These are phyloP conservation scores for Plasmodium ovale DNA, from an alignment of 169 alveolate species.

Conservation along the genomic window DNA sequence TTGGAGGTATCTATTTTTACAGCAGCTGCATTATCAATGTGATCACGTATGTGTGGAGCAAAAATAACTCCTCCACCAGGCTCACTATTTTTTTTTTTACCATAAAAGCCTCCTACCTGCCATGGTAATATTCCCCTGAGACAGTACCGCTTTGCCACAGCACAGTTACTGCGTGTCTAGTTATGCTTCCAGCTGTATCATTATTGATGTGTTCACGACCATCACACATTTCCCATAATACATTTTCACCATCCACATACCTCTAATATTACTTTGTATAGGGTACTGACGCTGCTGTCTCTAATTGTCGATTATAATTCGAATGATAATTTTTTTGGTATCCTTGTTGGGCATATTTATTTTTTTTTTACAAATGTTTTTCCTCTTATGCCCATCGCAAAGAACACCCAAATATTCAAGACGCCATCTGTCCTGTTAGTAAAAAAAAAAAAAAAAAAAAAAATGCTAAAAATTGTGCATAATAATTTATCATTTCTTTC, in stretches of 20 bases:
- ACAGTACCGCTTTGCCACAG: no score
- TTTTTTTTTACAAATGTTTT: slow-evolving; percentile 92
- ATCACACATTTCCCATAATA: no score
- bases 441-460: slow-evolving; percentile 48
- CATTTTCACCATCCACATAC: slow-evolving; percentile 70
- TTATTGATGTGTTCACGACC: no score
- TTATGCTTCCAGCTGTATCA: no score
- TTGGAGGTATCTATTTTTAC: slow-evolving; percentile 89
- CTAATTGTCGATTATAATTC: slow-evolving; percentile 89
- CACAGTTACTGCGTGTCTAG: no score
- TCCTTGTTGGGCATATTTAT: slow-evolving; percentile 92
- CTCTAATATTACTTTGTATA: slow-evolving; percentile 91
- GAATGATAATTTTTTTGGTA: slow-evolving; percentile 91
- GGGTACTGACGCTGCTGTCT: slow-evolving; percentile 88
- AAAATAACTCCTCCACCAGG: slow-evolving; percentile 91
- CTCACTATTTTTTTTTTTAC: slow-evolving; percentile 90
- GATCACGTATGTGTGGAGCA: slow-evolving; percentile 94
- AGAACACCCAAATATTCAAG: slow-evolving; percentile 88
- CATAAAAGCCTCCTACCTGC: slow-evolving; percentile 93
- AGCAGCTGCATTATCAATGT: slow-evolving; percentile 94
- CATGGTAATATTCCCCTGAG: no score
- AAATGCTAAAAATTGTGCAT: slow-evolving; percentile 37
- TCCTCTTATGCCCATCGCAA: slow-evolving; percentile 92
- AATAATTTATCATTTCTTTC: background rate
- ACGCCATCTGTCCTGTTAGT: slow-evolving; percentile 88